phyloP scores from a whole-genome alignment of 306 rosid genomes.

The Lupinus albus region DNA sequence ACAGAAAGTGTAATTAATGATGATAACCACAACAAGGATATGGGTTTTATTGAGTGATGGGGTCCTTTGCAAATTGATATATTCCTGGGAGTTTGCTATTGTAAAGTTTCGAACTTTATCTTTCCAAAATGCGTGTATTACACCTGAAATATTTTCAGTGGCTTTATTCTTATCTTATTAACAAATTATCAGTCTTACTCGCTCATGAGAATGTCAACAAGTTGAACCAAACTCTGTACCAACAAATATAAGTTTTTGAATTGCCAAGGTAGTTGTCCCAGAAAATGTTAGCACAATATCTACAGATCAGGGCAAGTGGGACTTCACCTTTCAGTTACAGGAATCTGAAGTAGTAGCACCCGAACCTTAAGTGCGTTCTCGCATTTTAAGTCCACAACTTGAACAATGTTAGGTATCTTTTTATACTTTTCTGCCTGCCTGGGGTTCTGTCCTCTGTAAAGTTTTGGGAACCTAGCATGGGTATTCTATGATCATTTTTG shows the following conservation, averaged over 20 bases:
- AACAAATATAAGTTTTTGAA: no score
- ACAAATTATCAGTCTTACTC: not conserved
- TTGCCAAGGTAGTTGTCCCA: no score
- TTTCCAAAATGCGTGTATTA: constrained; percentile 30
- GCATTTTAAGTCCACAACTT: constrained; percentile 83
- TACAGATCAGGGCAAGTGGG: constrained; percentile 51
- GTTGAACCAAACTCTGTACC: no score
- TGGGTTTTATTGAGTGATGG: constrained; percentile 35
- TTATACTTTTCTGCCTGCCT: constrained; percentile 57
- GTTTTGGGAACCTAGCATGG: constrained; percentile 68
- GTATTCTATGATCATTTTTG: constrained; percentile 61
- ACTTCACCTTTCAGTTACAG: constrained; percentile 58
- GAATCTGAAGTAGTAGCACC: constrained; percentile 72
- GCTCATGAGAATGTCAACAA: no score
- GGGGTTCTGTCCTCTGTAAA: constrained; percentile 51
- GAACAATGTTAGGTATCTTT: constrained; percentile 66
- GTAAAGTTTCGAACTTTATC: constrained; percentile 8
- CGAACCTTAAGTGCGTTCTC: constrained; percentile 71
- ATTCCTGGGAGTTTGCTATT: constrained; percentile 38
- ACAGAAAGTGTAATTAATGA: constrained; percentile 38
- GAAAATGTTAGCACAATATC: no score
- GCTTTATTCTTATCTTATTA: not conserved
- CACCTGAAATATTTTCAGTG: constrained; percentile 22
- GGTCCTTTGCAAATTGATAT: constrained; percentile 30
- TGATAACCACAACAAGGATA: constrained; percentile 1